phyloP scores from a whole-genome alignment of 352 stramenopile species.

The Albugo candida region DNA sequence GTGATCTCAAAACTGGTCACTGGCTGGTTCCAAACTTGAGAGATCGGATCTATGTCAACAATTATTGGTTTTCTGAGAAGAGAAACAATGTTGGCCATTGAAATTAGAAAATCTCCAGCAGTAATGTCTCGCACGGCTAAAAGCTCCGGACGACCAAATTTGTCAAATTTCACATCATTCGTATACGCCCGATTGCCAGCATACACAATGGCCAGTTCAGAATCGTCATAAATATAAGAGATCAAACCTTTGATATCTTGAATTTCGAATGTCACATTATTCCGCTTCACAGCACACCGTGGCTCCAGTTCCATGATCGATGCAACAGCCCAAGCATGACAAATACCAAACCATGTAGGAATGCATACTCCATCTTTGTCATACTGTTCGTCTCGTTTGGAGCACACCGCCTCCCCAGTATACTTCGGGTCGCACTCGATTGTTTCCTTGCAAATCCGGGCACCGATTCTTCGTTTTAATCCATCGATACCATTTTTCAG shows the following conservation, averaged over 20 bases:
- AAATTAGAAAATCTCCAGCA: slow-evolving; percentile 14
- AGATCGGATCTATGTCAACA: slow-evolving; percentile 8
- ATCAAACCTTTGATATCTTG: slow-evolving; percentile 13
- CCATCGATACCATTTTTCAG: background rate
- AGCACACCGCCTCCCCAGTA: background rate
- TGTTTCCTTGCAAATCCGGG: background rate
- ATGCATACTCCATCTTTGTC: slow-evolving; percentile 5
- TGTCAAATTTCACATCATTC: slow-evolving; percentile 7
- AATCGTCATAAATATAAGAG: slow-evolving; percentile 10
- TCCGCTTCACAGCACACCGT: slow-evolving; percentile 9
- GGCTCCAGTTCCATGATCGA: slow-evolving; percentile 13
- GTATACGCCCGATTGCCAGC: slow-evolving; percentile 12
- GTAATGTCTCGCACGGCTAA: slow-evolving; percentile 10
- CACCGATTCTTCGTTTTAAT: too few relatives aligned
- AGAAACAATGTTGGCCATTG: slow-evolving; percentile 13
- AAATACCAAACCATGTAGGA: slow-evolving; percentile 15
- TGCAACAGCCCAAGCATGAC: slow-evolving; percentile 14
- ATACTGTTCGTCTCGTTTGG: background rate
- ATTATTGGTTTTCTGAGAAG: slow-evolving; percentile 12
- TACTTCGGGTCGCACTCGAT: background rate
- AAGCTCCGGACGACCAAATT: slow-evolving; percentile 2
- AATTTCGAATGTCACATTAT: slow-evolving; percentile 13
- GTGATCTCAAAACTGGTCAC: slow-evolving; percentile 10
- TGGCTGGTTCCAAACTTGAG: slow-evolving; percentile 18
- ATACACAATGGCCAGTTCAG: slow-evolving; percentile 10